These are phyloP conservation scores for Zymoseptoria passerinii DNA, from an alignment of 2,329 filamentous ascomycete genomes.

Conservation along the genomic window DNA sequence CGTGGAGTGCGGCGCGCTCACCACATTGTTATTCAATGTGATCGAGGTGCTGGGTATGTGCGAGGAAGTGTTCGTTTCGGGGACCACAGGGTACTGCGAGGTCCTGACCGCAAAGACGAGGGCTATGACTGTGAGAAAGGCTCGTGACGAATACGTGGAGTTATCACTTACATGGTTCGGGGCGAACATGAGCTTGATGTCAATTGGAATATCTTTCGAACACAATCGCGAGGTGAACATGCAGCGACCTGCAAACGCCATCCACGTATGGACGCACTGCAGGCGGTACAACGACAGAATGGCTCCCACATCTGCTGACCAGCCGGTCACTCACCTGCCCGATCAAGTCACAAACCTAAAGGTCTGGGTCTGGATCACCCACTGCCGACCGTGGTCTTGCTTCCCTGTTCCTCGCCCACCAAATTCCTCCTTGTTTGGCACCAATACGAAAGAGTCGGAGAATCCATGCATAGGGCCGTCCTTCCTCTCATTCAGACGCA, in stretches of 20 bases:
- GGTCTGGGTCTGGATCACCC: constrained; percentile 37
- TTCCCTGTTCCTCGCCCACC: constrained; percentile 25
- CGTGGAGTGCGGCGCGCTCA: background rate
- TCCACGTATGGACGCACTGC: background rate
- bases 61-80: background rate
- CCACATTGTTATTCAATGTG: background rate
- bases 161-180: background rate
- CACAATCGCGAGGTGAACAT: background rate
- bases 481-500: constrained; percentile 54
- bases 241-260: background rate
- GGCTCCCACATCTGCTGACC: background rate
- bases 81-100: background rate
- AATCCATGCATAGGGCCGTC: constrained; percentile 61
- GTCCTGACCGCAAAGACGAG: background rate
- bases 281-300: background rate
- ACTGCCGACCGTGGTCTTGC: constrained; percentile 28
- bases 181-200: background rate
- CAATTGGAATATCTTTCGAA: background rate
- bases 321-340: background rate
- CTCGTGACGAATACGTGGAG: background rate
- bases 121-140: background rate
- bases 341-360: constrained; percentile 36
- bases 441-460: constrained; percentile 71
- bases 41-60: background rate
- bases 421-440: constrained; percentile 46